phyloP scores from a whole-genome alignment of 2,329 filamentous ascomycete species.

The Trichoderma aggressivum region DNA sequence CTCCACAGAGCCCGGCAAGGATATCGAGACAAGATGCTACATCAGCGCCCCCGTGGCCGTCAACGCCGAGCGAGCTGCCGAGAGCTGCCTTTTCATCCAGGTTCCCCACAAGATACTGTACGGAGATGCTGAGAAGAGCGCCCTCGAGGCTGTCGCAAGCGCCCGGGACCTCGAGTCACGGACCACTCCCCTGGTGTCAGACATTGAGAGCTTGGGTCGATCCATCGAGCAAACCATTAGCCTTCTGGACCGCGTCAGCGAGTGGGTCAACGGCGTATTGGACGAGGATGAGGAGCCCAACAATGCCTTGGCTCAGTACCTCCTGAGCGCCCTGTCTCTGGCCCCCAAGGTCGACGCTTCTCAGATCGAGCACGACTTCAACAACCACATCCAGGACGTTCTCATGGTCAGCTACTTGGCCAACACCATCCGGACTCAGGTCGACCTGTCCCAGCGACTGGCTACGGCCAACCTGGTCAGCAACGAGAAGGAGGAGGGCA shows the following conservation, averaged over 20 bases:
- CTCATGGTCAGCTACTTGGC: conserved; percentile 97
- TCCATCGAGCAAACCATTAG: conserved; percentile 83
- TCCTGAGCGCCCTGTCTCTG: conserved; percentile 88
- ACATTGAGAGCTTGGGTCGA: conserved; percentile 84
- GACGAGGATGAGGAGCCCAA: conserved; percentile 90
- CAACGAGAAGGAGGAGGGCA: conserved; percentile 50
- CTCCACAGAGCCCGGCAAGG: conserved; percentile 80
- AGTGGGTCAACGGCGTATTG: conserved; percentile 88
- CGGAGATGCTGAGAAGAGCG: conserved; percentile 64
- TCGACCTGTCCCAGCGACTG: conserved; percentile 93
- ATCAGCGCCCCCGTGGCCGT: conserved; percentile 94
- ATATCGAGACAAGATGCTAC: conserved; percentile 88
- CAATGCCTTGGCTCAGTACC: conserved; percentile 87
- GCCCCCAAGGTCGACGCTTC: conserved; percentile 90
- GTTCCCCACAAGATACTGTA: conserved; percentile 94
- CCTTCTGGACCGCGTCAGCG: conserved; percentile 85
- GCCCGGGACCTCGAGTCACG: conserved; percentile 78
- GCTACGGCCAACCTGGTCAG: conserved; percentile 68
- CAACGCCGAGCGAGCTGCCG: conserved; percentile 88
- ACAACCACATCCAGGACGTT: conserved; percentile 99
- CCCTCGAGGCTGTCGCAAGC: conserved; percentile 76
- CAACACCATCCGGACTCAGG: conserved; percentile 98
- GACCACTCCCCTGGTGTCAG: conserved; percentile 70
- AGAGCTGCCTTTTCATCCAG: conserved; percentile 96
- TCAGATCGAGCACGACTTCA: conserved; percentile 96